Conservation (phyloP, 78 protist species). For the Speleostelium caveatum region DNA sequence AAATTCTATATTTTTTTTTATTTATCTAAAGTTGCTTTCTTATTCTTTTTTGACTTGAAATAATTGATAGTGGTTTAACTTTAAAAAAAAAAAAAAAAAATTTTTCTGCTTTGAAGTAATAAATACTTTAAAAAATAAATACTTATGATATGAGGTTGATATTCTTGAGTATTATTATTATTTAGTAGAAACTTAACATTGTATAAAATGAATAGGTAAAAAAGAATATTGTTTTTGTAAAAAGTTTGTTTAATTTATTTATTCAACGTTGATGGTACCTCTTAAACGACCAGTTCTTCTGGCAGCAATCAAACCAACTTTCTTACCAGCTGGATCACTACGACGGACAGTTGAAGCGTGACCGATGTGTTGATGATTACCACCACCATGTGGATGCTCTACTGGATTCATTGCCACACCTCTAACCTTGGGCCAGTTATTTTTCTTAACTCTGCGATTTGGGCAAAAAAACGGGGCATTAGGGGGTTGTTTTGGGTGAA, state of each 20-base stretch:
- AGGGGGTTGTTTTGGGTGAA: too few relatives aligned
- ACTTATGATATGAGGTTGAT: too few relatives aligned
- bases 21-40: too few relatives aligned
- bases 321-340: constrained; percentile 96
- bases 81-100: too few relatives aligned
- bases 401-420: constrained; percentile 99
- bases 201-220: not conserved
- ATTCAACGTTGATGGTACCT: constrained; percentile 60
- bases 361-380: constrained; percentile 99
- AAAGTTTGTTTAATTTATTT: not conserved
- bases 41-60: too few relatives aligned
- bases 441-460: constrained; percentile 98
- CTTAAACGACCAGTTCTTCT: constrained; percentile 97
- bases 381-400: constrained; percentile 99
- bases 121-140: too few relatives aligned
- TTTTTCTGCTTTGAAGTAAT: too few relatives aligned
- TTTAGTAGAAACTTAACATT: too few relatives aligned
- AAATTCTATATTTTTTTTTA: too few relatives aligned
- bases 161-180: too few relatives aligned
- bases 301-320: constrained; percentile 99
- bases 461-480: too few relatives aligned
- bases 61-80: too few relatives aligned
- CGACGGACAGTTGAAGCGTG: constrained; percentile 96
- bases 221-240: not conserved
- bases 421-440: constrained; percentile 99